Conservation (phyloP, 2,329 filamentous ascomycete genomes). For the Parastagonospora avenae region DNA sequence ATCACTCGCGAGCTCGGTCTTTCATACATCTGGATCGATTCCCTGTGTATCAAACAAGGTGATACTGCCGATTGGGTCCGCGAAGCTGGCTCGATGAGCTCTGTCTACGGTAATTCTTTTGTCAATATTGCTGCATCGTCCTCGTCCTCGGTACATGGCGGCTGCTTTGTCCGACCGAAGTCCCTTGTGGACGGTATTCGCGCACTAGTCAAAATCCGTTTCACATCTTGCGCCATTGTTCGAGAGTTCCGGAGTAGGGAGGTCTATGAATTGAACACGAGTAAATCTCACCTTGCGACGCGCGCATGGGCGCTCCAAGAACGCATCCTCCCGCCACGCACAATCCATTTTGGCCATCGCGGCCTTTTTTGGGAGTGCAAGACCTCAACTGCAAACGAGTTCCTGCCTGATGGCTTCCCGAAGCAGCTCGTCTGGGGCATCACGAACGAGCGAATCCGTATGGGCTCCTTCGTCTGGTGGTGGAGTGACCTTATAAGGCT, state of each 20-base stretch:
- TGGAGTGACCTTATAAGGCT: background rate
- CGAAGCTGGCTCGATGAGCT: constrained; percentile 1
- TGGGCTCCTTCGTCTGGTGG: background rate
- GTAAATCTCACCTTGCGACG: background rate
- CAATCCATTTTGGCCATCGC: background rate
- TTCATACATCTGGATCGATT: constrained; percentile 24
- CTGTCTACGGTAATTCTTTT: constrained; percentile 1
- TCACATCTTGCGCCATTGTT: background rate
- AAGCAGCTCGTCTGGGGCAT: background rate
- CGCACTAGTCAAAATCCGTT: background rate
- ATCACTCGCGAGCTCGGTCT: constrained; percentile 2
- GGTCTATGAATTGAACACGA: background rate
- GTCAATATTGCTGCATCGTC: constrained; percentile 1
- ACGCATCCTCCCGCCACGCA: background rate
- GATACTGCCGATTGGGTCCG: constrained; percentile 1
- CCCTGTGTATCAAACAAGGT: constrained; percentile 6
- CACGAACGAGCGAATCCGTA: background rate
- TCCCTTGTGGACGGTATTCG: background rate
- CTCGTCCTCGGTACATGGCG: background rate
- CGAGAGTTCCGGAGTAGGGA: background rate
- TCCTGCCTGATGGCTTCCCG: background rate
- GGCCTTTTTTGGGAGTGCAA: background rate
- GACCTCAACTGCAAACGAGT: background rate
- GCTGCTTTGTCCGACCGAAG: background rate
- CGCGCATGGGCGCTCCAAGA: background rate